A percentile compares a stretch with the other conserved stretches of the same genome.
Evolutionary conservation across 257 asterid species (phyloP).

Genomic region (Nicotiana tabacum): DNA sequence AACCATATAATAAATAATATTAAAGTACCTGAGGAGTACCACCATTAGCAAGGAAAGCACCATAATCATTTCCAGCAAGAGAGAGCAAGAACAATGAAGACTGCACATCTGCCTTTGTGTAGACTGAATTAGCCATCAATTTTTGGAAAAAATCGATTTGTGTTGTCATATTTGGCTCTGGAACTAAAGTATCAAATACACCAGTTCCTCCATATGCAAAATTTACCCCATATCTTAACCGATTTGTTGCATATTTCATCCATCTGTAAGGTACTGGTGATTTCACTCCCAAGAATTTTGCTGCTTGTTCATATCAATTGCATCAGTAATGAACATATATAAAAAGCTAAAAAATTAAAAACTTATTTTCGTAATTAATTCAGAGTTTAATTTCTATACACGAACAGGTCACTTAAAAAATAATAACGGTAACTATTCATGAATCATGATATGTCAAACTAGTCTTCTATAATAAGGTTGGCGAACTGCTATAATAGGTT

Average conservation of each 20-base stretch:
- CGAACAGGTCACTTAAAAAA: no score
- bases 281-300: slow-evolving; percentile 60
- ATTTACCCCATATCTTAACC: slow-evolving; percentile 55
- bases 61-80: slow-evolving; percentile 73
- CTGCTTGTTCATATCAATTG: slow-evolving; percentile 28
- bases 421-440: no score
- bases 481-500: no score
- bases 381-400: no score
- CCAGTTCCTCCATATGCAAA: slow-evolving; percentile 97
- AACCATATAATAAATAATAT: background rate
- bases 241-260: slow-evolving; percentile 46
- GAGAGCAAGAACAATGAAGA: slow-evolving; percentile 48
- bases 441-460: no score
- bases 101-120: slow-evolving; percentile 37
- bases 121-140: slow-evolving; percentile 36
- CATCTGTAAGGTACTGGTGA: slow-evolving; percentile 64
- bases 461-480: no score
- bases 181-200: slow-evolving; percentile 51
- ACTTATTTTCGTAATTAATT: no score
- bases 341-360: no score
- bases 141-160: slow-evolving; percentile 59
- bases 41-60: slow-evolving; percentile 33
- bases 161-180: slow-evolving; percentile 66
- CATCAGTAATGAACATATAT: no score
- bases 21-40: slow-evolving; percentile 53